Evolutionary conservation across 345 rosid genomes (phyloP).

Genomic region (Bruguiera sexangula): DNA sequence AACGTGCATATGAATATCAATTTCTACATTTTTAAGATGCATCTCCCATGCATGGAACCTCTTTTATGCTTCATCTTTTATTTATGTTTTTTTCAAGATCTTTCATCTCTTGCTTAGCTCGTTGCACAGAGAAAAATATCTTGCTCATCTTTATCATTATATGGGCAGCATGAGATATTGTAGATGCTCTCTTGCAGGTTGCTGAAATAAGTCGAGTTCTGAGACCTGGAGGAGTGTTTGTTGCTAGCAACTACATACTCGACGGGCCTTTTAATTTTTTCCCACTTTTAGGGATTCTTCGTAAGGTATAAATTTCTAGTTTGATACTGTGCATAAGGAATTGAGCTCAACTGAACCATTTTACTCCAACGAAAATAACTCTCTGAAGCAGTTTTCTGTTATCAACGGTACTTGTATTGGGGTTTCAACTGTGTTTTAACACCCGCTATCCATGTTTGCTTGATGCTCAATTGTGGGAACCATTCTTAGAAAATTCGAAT

Average conservation of each 20-base stretch:
- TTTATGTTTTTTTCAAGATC: too few species aligned
- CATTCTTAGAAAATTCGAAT: too few species aligned
- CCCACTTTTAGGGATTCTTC: conserved; percentile 48
- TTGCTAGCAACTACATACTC: conserved; percentile 59
- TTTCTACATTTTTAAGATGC: too few species aligned
- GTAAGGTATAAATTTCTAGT: conserved; percentile 46
- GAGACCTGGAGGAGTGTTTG: conserved; percentile 86
- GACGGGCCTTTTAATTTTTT: conserved; percentile 54
- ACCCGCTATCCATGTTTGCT: too few species aligned
- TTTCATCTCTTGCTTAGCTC: too few species aligned
- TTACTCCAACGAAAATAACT: not conserved
- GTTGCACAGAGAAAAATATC: not conserved
- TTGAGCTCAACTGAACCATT: conserved; percentile 2
- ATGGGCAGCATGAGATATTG: conserved; percentile 4
- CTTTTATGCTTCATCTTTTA: too few species aligned
- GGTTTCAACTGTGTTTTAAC: too few species aligned
- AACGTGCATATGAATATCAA: not conserved
- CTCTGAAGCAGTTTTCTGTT: too few species aligned
- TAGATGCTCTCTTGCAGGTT: conserved; percentile 37
- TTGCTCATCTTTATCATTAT: not conserved
- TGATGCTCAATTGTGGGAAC: too few species aligned
- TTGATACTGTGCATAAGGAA: conserved; percentile 3
- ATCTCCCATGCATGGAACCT: too few species aligned
- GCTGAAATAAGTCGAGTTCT: conserved; percentile 88
- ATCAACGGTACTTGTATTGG: too few species aligned